These are phyloP conservation scores for Paramecium pentaurelia DNA, from an alignment of 73 alveolate genomes.

Conservation along the genomic window DNA sequence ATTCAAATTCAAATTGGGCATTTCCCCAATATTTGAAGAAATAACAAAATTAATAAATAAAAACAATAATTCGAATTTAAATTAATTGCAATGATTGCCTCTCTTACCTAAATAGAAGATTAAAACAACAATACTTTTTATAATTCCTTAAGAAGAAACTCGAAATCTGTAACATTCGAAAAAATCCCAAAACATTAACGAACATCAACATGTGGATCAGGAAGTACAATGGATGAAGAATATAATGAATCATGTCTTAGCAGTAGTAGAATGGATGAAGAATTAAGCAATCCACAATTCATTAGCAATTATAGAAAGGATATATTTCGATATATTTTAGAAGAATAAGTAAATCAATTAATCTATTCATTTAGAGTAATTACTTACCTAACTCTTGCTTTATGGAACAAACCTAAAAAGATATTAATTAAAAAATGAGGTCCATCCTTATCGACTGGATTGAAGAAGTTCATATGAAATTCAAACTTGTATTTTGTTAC, in stretches of 20 bases:
- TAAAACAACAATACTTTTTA: background rate
- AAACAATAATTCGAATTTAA: slow-evolving; percentile 11
- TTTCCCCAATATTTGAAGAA: slow-evolving; percentile 23
- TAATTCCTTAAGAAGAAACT: background rate
- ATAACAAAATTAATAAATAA: background rate
- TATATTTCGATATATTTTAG: background rate
- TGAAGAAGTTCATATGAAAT: slow-evolving; percentile 91
- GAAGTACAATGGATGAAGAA: slow-evolving; percentile 46
- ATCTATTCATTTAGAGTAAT: background rate
- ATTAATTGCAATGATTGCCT: slow-evolving; percentile 11
- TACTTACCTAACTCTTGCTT: background rate
- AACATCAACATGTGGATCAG: slow-evolving; percentile 31
- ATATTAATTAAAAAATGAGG: slow-evolving; percentile 90
- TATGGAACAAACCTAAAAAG: slow-evolving; percentile 66
- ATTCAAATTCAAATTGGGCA: slow-evolving; percentile 27
- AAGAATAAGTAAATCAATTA: background rate
- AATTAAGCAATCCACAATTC: background rate
- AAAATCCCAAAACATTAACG: background rate
- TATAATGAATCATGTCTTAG: background rate
- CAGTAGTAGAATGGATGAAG: background rate
- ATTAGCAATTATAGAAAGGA: background rate
- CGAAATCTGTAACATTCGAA: background rate
- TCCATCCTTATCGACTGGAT: slow-evolving; percentile 94
- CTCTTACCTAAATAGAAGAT: background rate
- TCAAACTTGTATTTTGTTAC: slow-evolving; percentile 72